A percentile compares a stretch with the other conserved stretches of the same genome.
Conservation (phyloP, 1,139 yeast species). For the Geotrichum phurueaensis region DNA sequence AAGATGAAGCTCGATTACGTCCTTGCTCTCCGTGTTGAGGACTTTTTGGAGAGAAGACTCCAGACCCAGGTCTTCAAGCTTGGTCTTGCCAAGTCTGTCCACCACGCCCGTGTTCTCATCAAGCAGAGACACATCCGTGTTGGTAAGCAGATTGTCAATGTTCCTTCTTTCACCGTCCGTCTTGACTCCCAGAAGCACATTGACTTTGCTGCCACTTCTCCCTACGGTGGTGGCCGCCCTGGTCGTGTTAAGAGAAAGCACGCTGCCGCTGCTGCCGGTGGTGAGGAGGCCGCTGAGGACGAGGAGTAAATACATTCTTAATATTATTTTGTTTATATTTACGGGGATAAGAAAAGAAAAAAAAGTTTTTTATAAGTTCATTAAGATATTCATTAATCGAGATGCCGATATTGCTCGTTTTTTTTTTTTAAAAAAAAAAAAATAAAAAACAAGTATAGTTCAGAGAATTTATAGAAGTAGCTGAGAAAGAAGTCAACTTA, state of each 20-base stretch:
- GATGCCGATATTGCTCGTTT: background rate
- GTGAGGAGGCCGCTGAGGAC: slow-evolving; percentile 50
- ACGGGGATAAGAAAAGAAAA: background rate
- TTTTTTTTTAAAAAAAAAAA: background rate
- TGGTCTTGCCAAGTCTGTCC: slow-evolving; percentile 99
- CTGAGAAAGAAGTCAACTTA: too few relatives aligned
- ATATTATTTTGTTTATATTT: slow-evolving; percentile 9
- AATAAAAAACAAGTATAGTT: too few relatives aligned
- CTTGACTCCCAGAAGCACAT: slow-evolving; percentile 99
- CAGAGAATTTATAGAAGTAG: background rate
- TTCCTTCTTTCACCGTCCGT: slow-evolving; percentile 99
- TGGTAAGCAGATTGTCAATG: slow-evolving; percentile 98
- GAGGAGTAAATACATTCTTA: slow-evolving; percentile 39
- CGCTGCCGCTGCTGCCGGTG: slow-evolving; percentile 64
- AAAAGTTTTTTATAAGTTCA: slow-evolving; percentile 6
- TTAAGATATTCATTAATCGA: background rate
- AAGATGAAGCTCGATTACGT: slow-evolving; percentile 99
- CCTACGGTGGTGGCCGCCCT: slow-evolving; percentile 99
- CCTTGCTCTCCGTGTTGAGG: slow-evolving; percentile 95
- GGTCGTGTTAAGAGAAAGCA: slow-evolving; percentile 99
- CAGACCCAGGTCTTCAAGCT: slow-evolving; percentile 99
- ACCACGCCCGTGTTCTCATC: slow-evolving; percentile 99
- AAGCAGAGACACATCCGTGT: slow-evolving; percentile 99
- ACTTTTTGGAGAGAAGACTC: slow-evolving; percentile 99
- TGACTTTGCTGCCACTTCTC: slow-evolving; percentile 97